Conservation (phyloP, 441 rosid genomes). For the Gossypium davidsonii region DNA sequence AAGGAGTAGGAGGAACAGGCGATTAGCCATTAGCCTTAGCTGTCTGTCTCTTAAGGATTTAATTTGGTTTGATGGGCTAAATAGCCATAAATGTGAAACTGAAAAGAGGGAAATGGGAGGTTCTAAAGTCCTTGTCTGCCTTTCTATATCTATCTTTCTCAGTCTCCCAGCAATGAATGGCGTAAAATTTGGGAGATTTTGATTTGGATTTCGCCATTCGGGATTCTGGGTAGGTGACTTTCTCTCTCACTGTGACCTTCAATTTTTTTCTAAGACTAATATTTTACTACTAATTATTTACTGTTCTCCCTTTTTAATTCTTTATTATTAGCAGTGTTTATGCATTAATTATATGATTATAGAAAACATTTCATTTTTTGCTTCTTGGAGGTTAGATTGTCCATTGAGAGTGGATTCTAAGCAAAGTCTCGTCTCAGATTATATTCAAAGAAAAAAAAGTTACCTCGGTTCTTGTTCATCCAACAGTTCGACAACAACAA, state of each 20-base stretch:
- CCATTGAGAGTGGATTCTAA: slow-evolving; percentile 17
- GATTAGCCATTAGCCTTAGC: neutral
- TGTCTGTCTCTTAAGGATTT: neutral
- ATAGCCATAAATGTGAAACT: neutral
- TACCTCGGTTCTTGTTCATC: neutral
- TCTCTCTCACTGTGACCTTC: neutral
- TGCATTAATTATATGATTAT: neutral
- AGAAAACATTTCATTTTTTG: neutral
- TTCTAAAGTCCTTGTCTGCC: slow-evolving; percentile 6
- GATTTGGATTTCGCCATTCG: slow-evolving; percentile 7
- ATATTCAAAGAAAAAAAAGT: neutral
- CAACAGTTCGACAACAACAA: neutral
- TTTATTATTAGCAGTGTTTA: neutral
- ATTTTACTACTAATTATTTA: neutral
- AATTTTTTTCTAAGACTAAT: neutral
- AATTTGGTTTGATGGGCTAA: neutral
- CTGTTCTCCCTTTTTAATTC: neutral
- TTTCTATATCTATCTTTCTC: neutral
- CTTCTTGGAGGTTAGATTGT: neutral
- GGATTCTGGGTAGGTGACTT: slow-evolving; percentile 4
- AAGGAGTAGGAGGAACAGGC: neutral
- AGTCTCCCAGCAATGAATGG: slow-evolving; percentile 13
- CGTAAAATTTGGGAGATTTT: slow-evolving; percentile 24
- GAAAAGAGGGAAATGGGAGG: neutral
- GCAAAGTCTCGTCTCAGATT: slow-evolving; percentile 12